Base-by-base conservation (phyloP, 176 grass and related monocot genomes). In the Aegilops speltoides region DNA sequence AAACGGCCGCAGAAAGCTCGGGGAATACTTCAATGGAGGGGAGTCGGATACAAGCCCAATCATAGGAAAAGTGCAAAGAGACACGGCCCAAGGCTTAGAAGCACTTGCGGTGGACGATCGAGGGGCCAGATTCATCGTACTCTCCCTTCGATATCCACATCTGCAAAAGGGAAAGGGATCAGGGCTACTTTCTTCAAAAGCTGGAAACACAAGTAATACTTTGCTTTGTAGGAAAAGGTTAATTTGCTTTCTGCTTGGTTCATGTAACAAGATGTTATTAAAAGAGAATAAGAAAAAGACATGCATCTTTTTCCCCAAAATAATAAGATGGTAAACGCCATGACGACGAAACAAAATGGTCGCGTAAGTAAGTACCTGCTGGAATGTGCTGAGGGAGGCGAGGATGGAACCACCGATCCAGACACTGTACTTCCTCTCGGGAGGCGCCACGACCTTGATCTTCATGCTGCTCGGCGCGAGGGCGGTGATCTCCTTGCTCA, bases 71-170 rank as follows among this genome's bases (percentile, higher is more conserved):
- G 19, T 7, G 75, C 75, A 66, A 3, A 84, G 24, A 65, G 17
- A 61, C 24, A 10, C 6, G 3, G 16, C 5, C 1, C 8, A 68
- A 26, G 73, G 71, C 50, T 78, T 32, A 77, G 72, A 90, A 90
- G 83, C 88, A 90, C 81, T 90, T 90, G 52, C 88, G 72, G 50
- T 86, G 88, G 63, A 86, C 83, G 3, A 86, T 86, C 12, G 83
- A 82, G 82, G 83, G 88, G 48, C 88, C 88, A 3, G 88, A 90
- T 71, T 90, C 88, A 16, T 90, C 83, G 0, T 90, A 90, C 56
- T 89, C 88, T 82, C 78, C 87, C 70, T 83, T 86, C 0, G 84
- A 90, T 86, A 90, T 86, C 88, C 88, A 90, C 83, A 82, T 90
- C 79, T 86, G 84, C 19, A 0, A 38, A 15, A 86, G 17, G 8